Conservation (phyloP, 805 yeast species). For the Starmerella bombicola region DNA sequence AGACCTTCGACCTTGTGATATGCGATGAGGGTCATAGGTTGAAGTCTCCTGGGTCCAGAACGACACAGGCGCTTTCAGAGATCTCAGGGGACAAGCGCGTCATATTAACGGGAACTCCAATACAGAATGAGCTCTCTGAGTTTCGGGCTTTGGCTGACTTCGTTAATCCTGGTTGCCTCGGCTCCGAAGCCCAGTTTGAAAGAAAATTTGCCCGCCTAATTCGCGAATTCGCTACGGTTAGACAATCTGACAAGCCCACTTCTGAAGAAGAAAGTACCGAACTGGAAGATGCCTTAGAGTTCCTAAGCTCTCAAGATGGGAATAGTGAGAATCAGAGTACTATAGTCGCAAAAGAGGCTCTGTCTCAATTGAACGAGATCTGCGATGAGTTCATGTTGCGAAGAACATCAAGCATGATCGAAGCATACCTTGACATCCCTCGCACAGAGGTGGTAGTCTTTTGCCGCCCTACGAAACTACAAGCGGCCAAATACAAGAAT, state of each 20-base stretch:
- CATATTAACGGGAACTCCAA: constrained; percentile 78
- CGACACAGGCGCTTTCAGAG: constrained; percentile 47
- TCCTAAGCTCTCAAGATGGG: constrained; percentile 10
- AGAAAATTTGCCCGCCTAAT: constrained; percentile 58
- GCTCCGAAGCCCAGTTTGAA: constrained; percentile 39
- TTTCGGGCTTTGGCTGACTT: constrained; percentile 72
- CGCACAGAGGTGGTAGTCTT: constrained; percentile 66
- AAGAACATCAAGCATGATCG: constrained; percentile 47
- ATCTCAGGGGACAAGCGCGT: constrained; percentile 47
- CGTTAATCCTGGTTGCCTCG: constrained; percentile 72
- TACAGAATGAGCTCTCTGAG: constrained; percentile 81
- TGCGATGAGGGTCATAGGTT: constrained; percentile 95
- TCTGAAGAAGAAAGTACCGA: not conserved
- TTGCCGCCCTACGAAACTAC: constrained; percentile 51
- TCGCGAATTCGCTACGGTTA: constrained; percentile 1
- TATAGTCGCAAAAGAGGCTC: constrained; percentile 43
- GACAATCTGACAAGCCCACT: not conserved
- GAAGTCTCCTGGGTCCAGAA: constrained; percentile 62
- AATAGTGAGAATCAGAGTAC: constrained; percentile 25
- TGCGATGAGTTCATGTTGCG: constrained; percentile 62
- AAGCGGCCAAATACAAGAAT: not conserved
- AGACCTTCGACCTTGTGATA: constrained; percentile 51
- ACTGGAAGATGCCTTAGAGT: not conserved
- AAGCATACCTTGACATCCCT: constrained; percentile 48
- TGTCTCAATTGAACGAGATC: constrained; percentile 49